Percentiles rank a stretch among this genome's conserved stretches.
These are phyloP conservation scores for Suhomyces bolitotheri DNA, from an alignment of 1,139 yeast species.

Conservation along the genomic window DNA sequence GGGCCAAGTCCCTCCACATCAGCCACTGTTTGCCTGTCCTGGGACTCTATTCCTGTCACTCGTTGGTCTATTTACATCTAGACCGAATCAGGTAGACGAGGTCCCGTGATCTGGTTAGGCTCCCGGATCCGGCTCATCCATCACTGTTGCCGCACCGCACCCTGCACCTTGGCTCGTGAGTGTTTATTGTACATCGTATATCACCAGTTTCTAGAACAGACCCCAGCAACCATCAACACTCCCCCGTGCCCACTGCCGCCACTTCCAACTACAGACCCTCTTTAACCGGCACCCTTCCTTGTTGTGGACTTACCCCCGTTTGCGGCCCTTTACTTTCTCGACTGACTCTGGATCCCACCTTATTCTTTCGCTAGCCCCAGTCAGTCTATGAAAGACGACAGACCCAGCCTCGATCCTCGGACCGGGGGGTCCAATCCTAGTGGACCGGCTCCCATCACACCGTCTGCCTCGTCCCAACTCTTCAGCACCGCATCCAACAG, in stretches of 20 bases:
- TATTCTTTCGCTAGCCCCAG: constrained; percentile 10
- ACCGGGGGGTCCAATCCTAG: constrained; percentile 1
- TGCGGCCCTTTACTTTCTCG: too few relatives aligned
- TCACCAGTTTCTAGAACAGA: not conserved
- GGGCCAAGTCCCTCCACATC: too few relatives aligned
- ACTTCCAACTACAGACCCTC: constrained; percentile 1
- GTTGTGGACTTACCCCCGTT: too few relatives aligned
- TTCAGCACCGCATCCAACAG: not conserved
- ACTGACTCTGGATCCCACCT: constrained; percentile 9
- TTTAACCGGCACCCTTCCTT: not conserved
- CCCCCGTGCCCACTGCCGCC: not conserved
- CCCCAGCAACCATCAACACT: too few relatives aligned
- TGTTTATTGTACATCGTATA: not conserved
- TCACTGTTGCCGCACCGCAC: too few relatives aligned
- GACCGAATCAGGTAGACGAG: too few relatives aligned
- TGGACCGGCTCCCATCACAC: not conserved
- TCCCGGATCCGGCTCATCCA: too few relatives aligned
- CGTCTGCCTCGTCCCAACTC: constrained; percentile 1
- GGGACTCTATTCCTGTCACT: too few relatives aligned
- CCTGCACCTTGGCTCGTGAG: not conserved
- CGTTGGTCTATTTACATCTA: too few relatives aligned
- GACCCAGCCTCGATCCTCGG: constrained; percentile 1
- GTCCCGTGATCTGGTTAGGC: too few relatives aligned
- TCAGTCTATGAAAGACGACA: constrained; percentile 12
- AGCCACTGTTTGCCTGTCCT: too few relatives aligned